phyloP scores from a whole-genome alignment of 2,329 filamentous ascomycete species.

The Pyrenochaeta sp. region DNA sequence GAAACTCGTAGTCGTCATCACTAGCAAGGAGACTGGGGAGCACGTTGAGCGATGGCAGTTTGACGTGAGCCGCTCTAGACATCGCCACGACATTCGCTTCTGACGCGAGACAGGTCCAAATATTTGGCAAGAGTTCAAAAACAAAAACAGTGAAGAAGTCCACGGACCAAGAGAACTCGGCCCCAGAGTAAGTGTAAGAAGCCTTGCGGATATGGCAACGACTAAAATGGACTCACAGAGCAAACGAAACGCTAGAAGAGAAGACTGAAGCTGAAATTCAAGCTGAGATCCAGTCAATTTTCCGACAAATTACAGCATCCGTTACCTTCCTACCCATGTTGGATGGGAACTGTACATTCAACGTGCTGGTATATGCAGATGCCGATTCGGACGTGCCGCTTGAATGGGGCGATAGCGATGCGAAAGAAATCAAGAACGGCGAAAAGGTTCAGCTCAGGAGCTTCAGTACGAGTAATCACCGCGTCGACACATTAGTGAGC shows the following conservation, averaged over 20 bases:
- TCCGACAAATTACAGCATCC: conserved; percentile 96
- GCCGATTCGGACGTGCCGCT: conserved; percentile 95
- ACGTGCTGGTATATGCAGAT: conserved; percentile 96
- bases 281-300: conserved; percentile 93
- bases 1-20: conserved; percentile 95
- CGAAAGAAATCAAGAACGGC: conserved; percentile 92
- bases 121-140: conserved; percentile 62
- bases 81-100: conserved; percentile 42
- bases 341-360: conserved; percentile 95
- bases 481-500: conserved; percentile 94
- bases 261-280: conserved; percentile 96
- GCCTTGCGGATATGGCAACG: background rate
- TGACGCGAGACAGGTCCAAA: conserved; percentile 61
- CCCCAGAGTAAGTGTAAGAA: conserved; percentile 58
- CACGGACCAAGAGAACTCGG: conserved; percentile 75
- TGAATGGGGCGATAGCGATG: conserved; percentile 98
- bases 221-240: conserved; percentile 26
- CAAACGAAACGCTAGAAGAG: conserved; percentile 58
- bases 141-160: conserved; percentile 59
- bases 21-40: conserved; percentile 95
- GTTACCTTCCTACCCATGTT: conserved; percentile 97
- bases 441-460: conserved; percentile 95
- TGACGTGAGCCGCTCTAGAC: conserved; percentile 66
- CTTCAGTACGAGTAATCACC: conserved; percentile 94
- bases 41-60: conserved; percentile 99